These are phyloP conservation scores for Saccharomyces pastorianus DNA, from an alignment of 1,139 yeast species.

Conservation along the genomic window DNA sequence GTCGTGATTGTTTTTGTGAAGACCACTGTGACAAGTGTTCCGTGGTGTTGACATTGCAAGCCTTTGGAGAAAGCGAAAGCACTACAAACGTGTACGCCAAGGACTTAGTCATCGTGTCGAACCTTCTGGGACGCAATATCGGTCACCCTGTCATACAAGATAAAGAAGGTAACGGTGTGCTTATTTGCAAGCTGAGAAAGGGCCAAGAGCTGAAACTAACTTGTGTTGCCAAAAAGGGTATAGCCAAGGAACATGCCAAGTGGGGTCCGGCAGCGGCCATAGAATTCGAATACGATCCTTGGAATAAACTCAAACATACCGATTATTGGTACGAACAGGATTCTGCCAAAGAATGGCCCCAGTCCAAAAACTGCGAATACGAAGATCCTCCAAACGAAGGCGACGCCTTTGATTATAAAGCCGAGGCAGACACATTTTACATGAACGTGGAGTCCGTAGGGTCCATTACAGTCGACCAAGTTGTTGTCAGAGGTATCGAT, in stretches of 20 bases:
- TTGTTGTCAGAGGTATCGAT: conserved; percentile 71
- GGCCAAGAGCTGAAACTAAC: conserved; percentile 84
- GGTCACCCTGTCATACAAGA: conserved; percentile 83
- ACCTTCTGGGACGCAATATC: conserved; percentile 38
- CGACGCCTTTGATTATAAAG: conserved; percentile 77
- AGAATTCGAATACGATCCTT: conserved; percentile 98
- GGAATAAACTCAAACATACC: conserved; percentile 93
- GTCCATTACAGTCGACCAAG: conserved; percentile 79
- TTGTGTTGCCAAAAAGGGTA: conserved; percentile 96
- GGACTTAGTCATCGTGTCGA: conserved; percentile 56
- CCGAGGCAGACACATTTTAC: conserved; percentile 74
- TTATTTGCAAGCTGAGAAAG: conserved; percentile 82
- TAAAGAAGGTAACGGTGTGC: conserved; percentile 68
- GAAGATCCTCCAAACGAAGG: conserved; percentile 92
- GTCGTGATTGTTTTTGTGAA: conserved; percentile 95
- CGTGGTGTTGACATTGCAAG: conserved; percentile 76
- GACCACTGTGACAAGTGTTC: conserved; percentile 94
- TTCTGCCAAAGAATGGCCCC: conserved; percentile 89
- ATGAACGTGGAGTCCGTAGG: conserved; percentile 92
- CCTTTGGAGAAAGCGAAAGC: conserved; percentile 82
- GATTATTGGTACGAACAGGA: conserved; percentile 94
- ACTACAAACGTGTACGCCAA: conserved; percentile 86
- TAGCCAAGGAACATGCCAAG: conserved; percentile 96
- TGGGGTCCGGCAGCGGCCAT: conserved; percentile 98
- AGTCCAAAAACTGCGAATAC: conserved; percentile 80